These are phyloP conservation scores for Nemophila menziesii DNA, from an alignment of 257 asterid species.

Conservation along the genomic window DNA sequence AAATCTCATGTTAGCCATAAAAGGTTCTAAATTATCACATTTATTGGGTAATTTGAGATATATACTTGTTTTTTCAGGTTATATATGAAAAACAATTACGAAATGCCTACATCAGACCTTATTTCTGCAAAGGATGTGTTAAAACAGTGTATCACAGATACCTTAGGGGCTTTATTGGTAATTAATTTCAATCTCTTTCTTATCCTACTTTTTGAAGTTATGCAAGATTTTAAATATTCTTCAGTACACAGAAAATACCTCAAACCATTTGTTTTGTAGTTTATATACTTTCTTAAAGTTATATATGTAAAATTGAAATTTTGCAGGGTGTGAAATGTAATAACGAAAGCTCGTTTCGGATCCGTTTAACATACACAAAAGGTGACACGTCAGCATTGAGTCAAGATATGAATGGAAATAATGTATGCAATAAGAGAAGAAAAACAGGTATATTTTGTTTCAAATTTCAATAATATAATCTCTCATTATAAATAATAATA, in stretches of 20 bases:
- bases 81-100: conserved; percentile 46
- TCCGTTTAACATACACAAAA: conserved; percentile 49
- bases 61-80: conserved; percentile 36
- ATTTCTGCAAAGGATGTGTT: conserved; percentile 55
- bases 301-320: conserved; percentile 12
- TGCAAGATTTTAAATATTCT: conserved; percentile 3
- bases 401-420: conserved; percentile 21
- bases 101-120: conserved; percentile 26
- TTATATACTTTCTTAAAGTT: too few species aligned
- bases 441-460: conserved; percentile 37
- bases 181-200: conserved; percentile 10
- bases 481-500: conserved; percentile 1
- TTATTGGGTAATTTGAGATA: neutral
- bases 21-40: neutral
- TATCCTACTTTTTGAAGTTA: conserved; percentile 5
- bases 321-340: conserved; percentile 54
- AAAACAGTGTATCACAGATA: conserved; percentile 38
- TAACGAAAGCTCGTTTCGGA: conserved; percentile 38
- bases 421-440: conserved; percentile 65
- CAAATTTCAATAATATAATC: neutral
- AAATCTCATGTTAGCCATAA: neutral
- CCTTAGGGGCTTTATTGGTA: conserved; percentile 63
- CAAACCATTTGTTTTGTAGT: neutral
- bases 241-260: neutral
- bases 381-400: conserved; percentile 28